Conservation (phyloP, 495 filamentous ascomycete species). For the Endocarpon pusillum region DNA sequence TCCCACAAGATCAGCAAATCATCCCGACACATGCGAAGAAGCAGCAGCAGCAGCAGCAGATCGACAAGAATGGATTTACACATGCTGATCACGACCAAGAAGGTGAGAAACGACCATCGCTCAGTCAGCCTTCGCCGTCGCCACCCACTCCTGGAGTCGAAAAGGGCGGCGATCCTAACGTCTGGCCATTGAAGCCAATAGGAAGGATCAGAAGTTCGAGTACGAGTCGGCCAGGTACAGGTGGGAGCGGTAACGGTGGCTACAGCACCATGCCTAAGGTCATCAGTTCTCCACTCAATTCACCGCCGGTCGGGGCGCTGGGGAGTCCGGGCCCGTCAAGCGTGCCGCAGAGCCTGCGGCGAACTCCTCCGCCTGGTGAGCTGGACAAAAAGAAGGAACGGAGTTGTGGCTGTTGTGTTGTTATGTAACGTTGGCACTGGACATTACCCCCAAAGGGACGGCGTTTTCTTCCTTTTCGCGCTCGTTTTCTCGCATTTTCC, state of each 20-base stretch:
- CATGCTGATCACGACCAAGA: slow-evolving; percentile 41
- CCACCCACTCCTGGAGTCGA: slow-evolving; percentile 5
- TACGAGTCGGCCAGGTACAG: slow-evolving; percentile 18
- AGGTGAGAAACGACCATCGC: slow-evolving; percentile 2
- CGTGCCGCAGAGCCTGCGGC: slow-evolving; percentile 9
- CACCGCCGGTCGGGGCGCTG: slow-evolving; percentile 19
- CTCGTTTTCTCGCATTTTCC: too few relatives aligned
- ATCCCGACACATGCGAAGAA: slow-evolving; percentile 84
- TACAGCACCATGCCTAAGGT: slow-evolving; percentile 40
- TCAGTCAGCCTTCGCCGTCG: slow-evolving; percentile 6
- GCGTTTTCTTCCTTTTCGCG: too few relatives aligned
- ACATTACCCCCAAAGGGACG: too few relatives aligned
- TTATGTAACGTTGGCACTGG: slow-evolving; percentile 26
- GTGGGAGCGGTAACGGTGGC: slow-evolving; percentile 16
- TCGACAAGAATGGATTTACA: slow-evolving; percentile 69
- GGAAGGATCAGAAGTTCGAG: neutral
- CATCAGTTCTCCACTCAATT: slow-evolving; percentile 26
- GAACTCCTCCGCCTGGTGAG: neutral
- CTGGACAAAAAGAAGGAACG: slow-evolving; percentile 22
- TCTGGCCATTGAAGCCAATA: neutral
- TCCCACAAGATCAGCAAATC: slow-evolving; percentile 89
- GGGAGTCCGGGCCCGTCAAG: slow-evolving; percentile 22
- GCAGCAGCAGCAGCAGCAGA: slow-evolving; percentile 80
- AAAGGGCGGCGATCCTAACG: neutral
- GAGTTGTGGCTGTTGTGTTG: slow-evolving; percentile 33